Percentiles rank a stretch among this genome's conserved stretches.
phyloP scores from a whole-genome alignment of 805 yeast genomes.

The Crinitomyces ghanaensis region DNA sequence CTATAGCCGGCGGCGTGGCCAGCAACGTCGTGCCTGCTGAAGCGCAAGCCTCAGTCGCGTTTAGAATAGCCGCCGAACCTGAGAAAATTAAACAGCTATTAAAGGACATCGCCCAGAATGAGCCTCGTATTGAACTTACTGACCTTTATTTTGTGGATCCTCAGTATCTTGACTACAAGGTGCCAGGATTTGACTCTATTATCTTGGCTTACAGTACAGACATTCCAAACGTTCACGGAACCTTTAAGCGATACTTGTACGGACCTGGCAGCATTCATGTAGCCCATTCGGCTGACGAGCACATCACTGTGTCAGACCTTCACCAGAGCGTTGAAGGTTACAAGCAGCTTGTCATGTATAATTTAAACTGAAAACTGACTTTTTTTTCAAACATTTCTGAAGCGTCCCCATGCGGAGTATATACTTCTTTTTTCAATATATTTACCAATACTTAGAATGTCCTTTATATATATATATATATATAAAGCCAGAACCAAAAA shows the following conservation, averaged over 20 bases:
- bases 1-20: constrained; percentile 51
- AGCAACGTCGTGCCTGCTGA: constrained; percentile 46
- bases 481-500: no score
- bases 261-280: constrained; percentile 58
- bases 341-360: constrained; percentile 29
- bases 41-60: constrained; percentile 38
- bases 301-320: constrained; percentile 37
- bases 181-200: constrained; percentile 51
- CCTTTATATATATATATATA: no score
- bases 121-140: constrained; percentile 15
- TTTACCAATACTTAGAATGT: no score
- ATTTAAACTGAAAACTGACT: background rate
- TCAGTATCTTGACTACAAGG: constrained; percentile 41
- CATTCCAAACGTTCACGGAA: constrained; percentile 33
- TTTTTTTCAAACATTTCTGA: no score
- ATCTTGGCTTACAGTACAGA: constrained; percentile 44
- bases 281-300: constrained; percentile 51
- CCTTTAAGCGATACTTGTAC: constrained; percentile 39
- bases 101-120: constrained; percentile 24
- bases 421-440: no score
- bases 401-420: no score
- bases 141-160: constrained; percentile 28
- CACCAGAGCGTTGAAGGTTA: constrained; percentile 42
- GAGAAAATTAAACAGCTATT: constrained; percentile 30
- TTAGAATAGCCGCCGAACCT: constrained; percentile 43